phyloP scores from a whole-genome alignment of 306 rosid species.

The Acacia melanoxylon region DNA sequence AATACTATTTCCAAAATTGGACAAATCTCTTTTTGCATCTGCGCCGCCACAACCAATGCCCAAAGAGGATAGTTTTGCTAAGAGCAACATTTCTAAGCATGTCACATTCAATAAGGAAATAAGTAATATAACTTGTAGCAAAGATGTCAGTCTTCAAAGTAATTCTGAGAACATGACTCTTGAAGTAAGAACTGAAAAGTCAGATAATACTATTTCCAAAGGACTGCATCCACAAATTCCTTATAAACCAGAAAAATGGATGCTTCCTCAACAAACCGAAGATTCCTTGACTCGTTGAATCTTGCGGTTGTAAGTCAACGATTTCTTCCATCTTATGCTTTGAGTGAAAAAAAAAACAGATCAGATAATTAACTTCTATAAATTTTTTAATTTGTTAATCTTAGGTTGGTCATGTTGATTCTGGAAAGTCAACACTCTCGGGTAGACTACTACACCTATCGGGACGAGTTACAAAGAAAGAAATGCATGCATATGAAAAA shows the following conservation, averaged over 20 bases:
- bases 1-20: no score
- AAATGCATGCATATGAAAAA: slow-evolving; percentile 95
- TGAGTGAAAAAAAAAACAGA: neutral
- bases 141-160: slow-evolving; percentile 48
- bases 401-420: slow-evolving; percentile 99
- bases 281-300: slow-evolving; percentile 80
- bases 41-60: slow-evolving; percentile 60
- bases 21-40: slow-evolving; percentile 82
- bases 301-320: slow-evolving; percentile 76
- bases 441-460: slow-evolving; percentile 83
- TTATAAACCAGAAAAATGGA: slow-evolving; percentile 84
- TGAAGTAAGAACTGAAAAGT: slow-evolving; percentile 56
- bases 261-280: slow-evolving; percentile 78
- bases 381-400: slow-evolving; percentile 39
- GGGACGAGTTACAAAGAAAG: slow-evolving; percentile 84
- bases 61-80: slow-evolving; percentile 43
- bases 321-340: slow-evolving; percentile 19
- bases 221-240: slow-evolving; percentile 40
- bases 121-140: slow-evolving; percentile 38
- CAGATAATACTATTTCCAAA: slow-evolving; percentile 44
- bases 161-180: slow-evolving; percentile 40
- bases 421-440: slow-evolving; percentile 95
- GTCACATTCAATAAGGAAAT: slow-evolving; percentile 25
- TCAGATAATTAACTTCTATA: slow-evolving; percentile 18
- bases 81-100: slow-evolving; percentile 32